Base-by-base conservation (phyloP, 768 basidiomycete species). In the Leccinum aurantiacum region DNA sequence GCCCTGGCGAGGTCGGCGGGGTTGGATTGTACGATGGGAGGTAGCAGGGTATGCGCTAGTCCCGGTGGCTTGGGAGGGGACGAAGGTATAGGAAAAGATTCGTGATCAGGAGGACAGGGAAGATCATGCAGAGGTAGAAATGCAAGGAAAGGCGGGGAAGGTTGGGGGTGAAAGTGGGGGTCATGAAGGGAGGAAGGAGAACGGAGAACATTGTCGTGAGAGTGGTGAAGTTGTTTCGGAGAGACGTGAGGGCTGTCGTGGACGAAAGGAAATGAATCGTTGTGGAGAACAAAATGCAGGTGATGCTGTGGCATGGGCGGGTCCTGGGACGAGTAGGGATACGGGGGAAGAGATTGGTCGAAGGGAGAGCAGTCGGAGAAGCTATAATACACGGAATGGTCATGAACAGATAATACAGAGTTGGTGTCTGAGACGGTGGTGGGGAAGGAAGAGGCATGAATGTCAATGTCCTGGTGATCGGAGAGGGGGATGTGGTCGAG, bases 371-470 rank as follows among this genome's bases (percentile, higher is more conserved):
- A 73, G 41, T 71, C 71, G 1, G 67, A 11, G 60, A 74, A 71
- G 66, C 54, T 72, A 73, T 74, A 74, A 74, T 74, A 74, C 71
- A 74, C 44, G 4, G 67, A 41, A 14, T 57, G 9, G 58, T 69
- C 73, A 53, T 69, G 73, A 64, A 73, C 63, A 56, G 73, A 74
- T 73, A 73, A 69, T 74, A 73, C 74, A 73, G 67, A 44, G 44
- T 69, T 56, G 60, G 14, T 56, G 58, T 66, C 60, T 53, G 62
- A 56, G 54, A 69, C 63, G 60, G 60, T 11, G 35, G 35, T 19
- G 52, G 62, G 8, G 52, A 72, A 75, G 29, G 64, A 57, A 51
- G 62, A 22, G 63, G 57, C 62, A 54, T 74, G 72, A 63, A 75
- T 64, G 72, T 66, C 58, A 64, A 74, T 70, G 73, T 74, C 74